A percentile compares a stretch with the other conserved stretches of the same genome.
Evolutionary conservation across 768 basidiomycete species (phyloP).

Genomic region (Tulasnella sp.): DNA sequence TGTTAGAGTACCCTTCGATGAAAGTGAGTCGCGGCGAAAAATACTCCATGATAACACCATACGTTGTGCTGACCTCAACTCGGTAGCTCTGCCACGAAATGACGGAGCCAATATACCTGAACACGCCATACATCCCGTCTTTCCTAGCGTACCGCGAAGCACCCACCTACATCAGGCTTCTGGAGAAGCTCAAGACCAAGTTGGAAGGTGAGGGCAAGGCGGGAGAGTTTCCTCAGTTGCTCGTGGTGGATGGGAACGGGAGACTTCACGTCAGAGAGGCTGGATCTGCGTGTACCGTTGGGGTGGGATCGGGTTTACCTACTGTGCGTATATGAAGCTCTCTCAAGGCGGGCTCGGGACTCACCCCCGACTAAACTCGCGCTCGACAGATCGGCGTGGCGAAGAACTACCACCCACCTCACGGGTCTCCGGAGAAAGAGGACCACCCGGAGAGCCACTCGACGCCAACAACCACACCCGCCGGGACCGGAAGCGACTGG

Average conservation of each 20-base stretch:
- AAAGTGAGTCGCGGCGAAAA: conserved; percentile 16
- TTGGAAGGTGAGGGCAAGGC: background rate
- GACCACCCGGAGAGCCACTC: background rate
- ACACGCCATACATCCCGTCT: conserved; percentile 22
- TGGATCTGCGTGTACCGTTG: conserved; percentile 21
- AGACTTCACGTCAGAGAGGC: conserved; percentile 21
- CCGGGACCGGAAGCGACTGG: conserved; percentile 1
- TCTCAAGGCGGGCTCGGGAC: background rate
- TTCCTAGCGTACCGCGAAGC: conserved; percentile 23
- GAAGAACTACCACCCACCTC: conserved; percentile 13
- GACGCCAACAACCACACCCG: too few species aligned
- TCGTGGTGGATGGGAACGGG: conserved; percentile 24
- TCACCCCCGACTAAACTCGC: background rate
- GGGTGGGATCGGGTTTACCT: conserved; percentile 19
- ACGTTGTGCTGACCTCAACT: background rate
- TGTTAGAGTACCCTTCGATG: conserved; percentile 19
- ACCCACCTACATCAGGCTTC: conserved; percentile 15
- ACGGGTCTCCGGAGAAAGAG: background rate
- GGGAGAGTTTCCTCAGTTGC: conserved; percentile 19
- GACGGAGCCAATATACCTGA: conserved; percentile 13
- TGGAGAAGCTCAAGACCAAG: conserved; percentile 15
- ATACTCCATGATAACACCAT: background rate
- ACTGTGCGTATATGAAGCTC: conserved; percentile 19
- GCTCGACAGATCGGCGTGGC: conserved; percentile 12
- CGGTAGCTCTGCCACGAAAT: conserved; percentile 18